Percentiles rank a stretch among this genome's conserved stretches.
Evolutionary conservation across 1,139 yeast genomes (phyloP).

Genomic region (Protomyces inouyei): DNA sequence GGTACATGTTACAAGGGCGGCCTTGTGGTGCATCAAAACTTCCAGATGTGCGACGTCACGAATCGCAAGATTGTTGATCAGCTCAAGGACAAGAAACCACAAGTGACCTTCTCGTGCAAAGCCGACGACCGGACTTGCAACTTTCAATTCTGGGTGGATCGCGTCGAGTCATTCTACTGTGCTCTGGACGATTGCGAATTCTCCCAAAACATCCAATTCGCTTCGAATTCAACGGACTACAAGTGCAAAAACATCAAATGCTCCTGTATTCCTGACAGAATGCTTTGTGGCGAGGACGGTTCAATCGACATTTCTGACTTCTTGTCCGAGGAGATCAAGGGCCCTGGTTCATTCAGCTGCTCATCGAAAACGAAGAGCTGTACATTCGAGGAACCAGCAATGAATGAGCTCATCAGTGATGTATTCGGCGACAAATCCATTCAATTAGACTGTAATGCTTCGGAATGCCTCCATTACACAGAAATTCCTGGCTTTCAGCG

Average conservation of each 20-base stretch:
- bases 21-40: slow-evolving; percentile 68
- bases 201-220: slow-evolving; percentile 32
- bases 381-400: slow-evolving; percentile 85
- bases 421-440: slow-evolving; percentile 92
- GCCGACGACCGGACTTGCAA: slow-evolving; percentile 62
- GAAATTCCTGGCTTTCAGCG: slow-evolving; percentile 83
- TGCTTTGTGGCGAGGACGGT: slow-evolving; percentile 91
- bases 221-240: slow-evolving; percentile 54
- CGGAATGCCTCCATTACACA: slow-evolving; percentile 87
- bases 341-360: slow-evolving; percentile 91
- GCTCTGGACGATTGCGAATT: slow-evolving; percentile 68
- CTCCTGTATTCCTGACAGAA: slow-evolving; percentile 82
- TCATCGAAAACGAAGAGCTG: slow-evolving; percentile 59
- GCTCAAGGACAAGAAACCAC: slow-evolving; percentile 74
- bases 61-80: slow-evolving; percentile 69
- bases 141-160: slow-evolving; percentile 94
- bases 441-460: slow-evolving; percentile 70
- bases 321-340: slow-evolving; percentile 77
- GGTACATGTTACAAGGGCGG: slow-evolving; percentile 95
- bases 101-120: slow-evolving; percentile 87
- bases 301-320: slow-evolving; percentile 93
- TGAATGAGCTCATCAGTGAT: slow-evolving; percentile 82
- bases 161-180: slow-evolving; percentile 84
- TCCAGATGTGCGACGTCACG: slow-evolving; percentile 93
- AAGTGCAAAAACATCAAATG: slow-evolving; percentile 72